Evolutionary conservation across 2,329 filamentous ascomycete genomes (phyloP), one percentile per base, ranked within the genome.

Genomic region (Pezicula radicicola): DNA sequence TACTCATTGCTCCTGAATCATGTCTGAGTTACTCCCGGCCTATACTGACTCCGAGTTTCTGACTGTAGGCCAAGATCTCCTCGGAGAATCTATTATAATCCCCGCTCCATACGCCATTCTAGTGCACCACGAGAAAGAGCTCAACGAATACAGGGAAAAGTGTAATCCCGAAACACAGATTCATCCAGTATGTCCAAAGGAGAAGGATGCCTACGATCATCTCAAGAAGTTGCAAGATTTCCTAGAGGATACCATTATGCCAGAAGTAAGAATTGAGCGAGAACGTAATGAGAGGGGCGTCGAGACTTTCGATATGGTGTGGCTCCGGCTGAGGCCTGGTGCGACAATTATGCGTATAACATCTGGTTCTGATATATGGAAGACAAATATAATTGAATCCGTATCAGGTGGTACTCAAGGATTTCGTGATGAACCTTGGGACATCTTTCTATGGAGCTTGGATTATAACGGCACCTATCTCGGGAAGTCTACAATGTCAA

Each of bases 241-340:
- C 15, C 36, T 40, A 15, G 6, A 49, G n/a, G 33, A 21, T 10
- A 41, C 7, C 13, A 42, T 36, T 19, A 48, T 41, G 50, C 19
- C 50, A 19, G 30, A 30, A 27, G 50, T 52, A 19, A 48, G 36
- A 18, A 13, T 36, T 33, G 50, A 49, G 36, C 13, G 10, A 42
- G 42, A 48, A 18, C 35, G 50, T 13, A 52, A 52, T 43, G 27
- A 19, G 35, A 37, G 27, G 15, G 50, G 45, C 19, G 10, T 48
- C 6, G 6, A 37, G 27, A 52, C 50, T 13, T 52, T 25, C 9
- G 45, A 48, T 33, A 48, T 48, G 50, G 7, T 33, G 10, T 52
- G 50, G 50, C n/a, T 52, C 9, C 41, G n/a, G 10, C 27, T n/a
- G 7, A 40, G 27, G 25, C 50, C 50, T 28, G 50, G 50, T n/a